Evolutionary conservation across 805 yeast species (phyloP).

Genomic region (Candida incommunis): DNA sequence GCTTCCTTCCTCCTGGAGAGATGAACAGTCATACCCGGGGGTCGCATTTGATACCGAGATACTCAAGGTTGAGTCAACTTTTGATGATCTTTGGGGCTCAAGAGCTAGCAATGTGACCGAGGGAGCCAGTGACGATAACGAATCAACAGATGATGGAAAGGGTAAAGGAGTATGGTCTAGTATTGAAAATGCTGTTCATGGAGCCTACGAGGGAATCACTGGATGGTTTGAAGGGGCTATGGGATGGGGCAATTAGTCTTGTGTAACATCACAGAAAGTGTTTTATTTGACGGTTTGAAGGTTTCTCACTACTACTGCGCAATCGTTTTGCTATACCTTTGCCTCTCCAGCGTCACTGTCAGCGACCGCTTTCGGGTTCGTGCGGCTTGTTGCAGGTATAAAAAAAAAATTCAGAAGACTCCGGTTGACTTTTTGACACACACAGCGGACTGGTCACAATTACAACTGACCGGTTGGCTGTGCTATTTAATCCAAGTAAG

Average conservation of each 20-base stretch:
- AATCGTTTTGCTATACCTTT: no score
- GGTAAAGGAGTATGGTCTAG: not conserved
- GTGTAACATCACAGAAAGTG: no score
- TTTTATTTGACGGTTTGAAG: no score
- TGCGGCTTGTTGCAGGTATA: no score
- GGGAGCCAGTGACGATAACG: not conserved
- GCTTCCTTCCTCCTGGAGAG: slow-evolving; percentile 15
- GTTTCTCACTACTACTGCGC: no score
- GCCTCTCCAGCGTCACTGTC: no score
- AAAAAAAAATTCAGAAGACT: no score
- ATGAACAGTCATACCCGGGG: slow-evolving; percentile 20
- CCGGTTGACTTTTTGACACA: no score
- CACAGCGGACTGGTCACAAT: no score
- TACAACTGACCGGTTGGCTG: no score
- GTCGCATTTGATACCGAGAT: slow-evolving; percentile 15
- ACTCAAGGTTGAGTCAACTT: slow-evolving; percentile 18
- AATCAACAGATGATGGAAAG: not conserved
- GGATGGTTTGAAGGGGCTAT: not conserved
- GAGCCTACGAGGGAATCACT: not conserved
- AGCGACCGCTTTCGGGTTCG: no score
- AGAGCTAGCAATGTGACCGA: not conserved
- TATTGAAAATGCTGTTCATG: not conserved
- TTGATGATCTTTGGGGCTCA: slow-evolving; percentile 9
- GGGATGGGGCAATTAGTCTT: not conserved
- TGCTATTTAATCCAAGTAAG: no score